A percentile compares a stretch with the other conserved stretches of the same genome.
phyloP scores from a whole-genome alignment of 2,329 filamentous ascomycete species.

The Claviceps maximensis region DNA sequence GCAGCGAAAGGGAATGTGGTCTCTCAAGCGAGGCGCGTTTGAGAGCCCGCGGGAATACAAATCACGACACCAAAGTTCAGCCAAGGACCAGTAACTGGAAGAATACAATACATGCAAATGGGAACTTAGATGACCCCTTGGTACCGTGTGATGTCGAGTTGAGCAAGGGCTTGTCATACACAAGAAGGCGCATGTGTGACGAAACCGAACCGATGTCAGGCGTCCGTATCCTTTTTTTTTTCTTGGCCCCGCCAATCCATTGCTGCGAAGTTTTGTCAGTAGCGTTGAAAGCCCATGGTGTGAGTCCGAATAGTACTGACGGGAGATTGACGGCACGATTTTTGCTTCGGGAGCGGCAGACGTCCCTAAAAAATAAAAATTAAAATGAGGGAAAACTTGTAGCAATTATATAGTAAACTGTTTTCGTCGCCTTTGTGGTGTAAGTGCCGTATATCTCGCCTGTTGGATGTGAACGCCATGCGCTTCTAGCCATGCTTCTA shows the following conservation, averaged over 20 bases:
- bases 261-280: background rate
- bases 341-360: background rate
- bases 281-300: background rate
- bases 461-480: background rate
- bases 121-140: background rate
- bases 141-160: background rate
- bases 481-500: too few species aligned
- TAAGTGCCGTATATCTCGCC: background rate
- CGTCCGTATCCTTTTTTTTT: background rate
- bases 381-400: background rate
- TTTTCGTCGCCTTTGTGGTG: background rate
- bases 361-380: too few species aligned
- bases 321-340: background rate
- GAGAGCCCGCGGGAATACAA: conserved; percentile 90
- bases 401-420: too few species aligned
- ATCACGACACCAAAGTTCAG: conserved; percentile 25
- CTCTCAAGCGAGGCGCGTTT: conserved; percentile 43
- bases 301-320: background rate
- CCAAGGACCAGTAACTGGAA: conserved; percentile 6
- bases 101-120: background rate
- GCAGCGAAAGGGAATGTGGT: conserved; percentile 64
- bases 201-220: background rate
- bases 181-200: background rate
- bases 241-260: background rate
- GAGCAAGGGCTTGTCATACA: background rate